phyloP scores from a whole-genome alignment of 1,284 basidiomycete species.

The Cryptococcus sp. region DNA sequence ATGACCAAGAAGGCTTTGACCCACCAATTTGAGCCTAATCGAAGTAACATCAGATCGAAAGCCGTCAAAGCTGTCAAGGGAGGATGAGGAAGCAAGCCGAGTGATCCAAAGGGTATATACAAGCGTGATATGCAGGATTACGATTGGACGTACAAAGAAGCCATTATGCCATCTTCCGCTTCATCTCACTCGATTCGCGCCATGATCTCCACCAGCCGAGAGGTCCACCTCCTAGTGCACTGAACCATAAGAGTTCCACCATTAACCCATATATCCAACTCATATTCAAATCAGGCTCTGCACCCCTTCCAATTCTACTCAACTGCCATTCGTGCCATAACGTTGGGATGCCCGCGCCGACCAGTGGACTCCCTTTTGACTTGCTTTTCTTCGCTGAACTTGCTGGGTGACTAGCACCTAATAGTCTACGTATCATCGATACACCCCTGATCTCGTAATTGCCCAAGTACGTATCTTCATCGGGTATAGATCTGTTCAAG shows the following conservation, averaged over 20 bases:
- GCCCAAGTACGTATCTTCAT: constrained; percentile 17
- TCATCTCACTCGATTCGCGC: too few species aligned
- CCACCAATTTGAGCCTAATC: too few species aligned
- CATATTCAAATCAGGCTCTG: constrained; percentile 30
- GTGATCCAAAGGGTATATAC: too few species aligned
- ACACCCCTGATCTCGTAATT: constrained; percentile 31
- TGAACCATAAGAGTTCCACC: constrained; percentile 32
- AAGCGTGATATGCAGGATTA: too few species aligned
- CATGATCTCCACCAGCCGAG: constrained; percentile 7
- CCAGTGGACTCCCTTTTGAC: constrained; percentile 25
- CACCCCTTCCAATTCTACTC: constrained; percentile 31
- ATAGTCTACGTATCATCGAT: constrained; percentile 12
- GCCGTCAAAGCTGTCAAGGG: too few species aligned
- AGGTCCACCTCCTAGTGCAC: constrained; percentile 25
- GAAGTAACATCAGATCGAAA: too few species aligned
- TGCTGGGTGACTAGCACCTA: constrained; percentile 20
- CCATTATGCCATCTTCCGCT: too few species aligned
- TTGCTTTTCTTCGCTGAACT: not conserved
- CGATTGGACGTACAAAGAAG: too few species aligned
- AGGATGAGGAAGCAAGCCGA: too few species aligned
- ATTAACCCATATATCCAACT: constrained; percentile 25
- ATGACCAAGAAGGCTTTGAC: too few species aligned
- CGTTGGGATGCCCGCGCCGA: constrained; percentile 39
- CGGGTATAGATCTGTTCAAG: constrained; percentile 23
- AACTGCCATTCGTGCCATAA: constrained; percentile 47